phyloP scores from a whole-genome alignment of 1,139 yeast genomes.

The Pichia inconspicua region DNA sequence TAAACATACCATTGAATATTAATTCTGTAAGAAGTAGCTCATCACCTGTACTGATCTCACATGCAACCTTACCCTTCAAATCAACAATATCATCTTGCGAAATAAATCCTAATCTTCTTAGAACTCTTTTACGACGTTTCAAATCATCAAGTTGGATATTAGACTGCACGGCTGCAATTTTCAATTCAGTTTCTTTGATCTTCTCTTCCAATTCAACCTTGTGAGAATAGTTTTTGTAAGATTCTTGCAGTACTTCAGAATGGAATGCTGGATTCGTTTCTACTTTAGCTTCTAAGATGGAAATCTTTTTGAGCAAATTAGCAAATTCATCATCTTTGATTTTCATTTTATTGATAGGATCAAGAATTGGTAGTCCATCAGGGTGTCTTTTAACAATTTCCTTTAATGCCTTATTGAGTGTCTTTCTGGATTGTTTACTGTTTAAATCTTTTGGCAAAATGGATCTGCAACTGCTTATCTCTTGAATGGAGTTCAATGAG shows the following conservation, averaged over 20 bases:
- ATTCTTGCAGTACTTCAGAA: slow-evolving; percentile 52
- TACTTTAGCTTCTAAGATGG: slow-evolving; percentile 70
- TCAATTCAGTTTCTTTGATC: slow-evolving; percentile 51
- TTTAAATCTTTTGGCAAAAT: slow-evolving; percentile 75
- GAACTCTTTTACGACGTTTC: slow-evolving; percentile 83
- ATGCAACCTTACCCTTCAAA: slow-evolving; percentile 55
- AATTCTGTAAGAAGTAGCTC: slow-evolving; percentile 83
- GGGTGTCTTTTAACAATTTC: slow-evolving; percentile 81
- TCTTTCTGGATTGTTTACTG: slow-evolving; percentile 61
- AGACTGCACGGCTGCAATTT: slow-evolving; percentile 78
- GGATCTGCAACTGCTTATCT: slow-evolving; percentile 72
- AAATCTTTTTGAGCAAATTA: slow-evolving; percentile 64
- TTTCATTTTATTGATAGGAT: slow-evolving; percentile 89
- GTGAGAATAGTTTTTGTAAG: slow-evolving; percentile 55
- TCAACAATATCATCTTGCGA: slow-evolving; percentile 82
- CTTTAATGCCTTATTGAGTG: slow-evolving; percentile 66
- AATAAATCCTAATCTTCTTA: slow-evolving; percentile 75
- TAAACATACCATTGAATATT: slow-evolving; percentile 90
- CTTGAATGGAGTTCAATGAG: slow-evolving; percentile 66
- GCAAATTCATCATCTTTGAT: slow-evolving; percentile 69
- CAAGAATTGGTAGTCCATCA: slow-evolving; percentile 81
- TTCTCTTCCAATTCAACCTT: slow-evolving; percentile 59
- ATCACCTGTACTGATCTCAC: slow-evolving; percentile 95
- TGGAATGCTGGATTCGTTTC: slow-evolving; percentile 62
- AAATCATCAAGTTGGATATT: slow-evolving; percentile 91